A percentile compares a stretch with the other conserved stretches of the same genome.
These are phyloP conservation scores for Phyllosticta capitalensis DNA, from an alignment of 2,329 filamentous ascomycete species.

Conservation along the genomic window DNA sequence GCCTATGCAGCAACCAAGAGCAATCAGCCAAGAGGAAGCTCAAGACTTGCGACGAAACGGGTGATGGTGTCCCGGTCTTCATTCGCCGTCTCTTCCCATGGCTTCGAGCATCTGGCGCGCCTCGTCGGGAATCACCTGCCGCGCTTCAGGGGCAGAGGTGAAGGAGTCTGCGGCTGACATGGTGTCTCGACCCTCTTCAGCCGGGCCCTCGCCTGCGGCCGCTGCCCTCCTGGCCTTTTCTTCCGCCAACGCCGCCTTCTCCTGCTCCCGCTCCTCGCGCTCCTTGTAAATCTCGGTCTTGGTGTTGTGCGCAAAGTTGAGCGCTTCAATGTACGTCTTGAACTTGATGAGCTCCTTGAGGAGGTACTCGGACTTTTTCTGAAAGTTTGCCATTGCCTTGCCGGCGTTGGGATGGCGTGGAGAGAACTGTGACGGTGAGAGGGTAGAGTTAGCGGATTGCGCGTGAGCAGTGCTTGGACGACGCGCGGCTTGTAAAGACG, in stretches of 20 bases:
- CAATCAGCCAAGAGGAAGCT: background rate
- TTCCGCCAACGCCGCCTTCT: background rate
- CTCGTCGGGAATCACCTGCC: background rate
- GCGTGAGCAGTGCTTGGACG: background rate
- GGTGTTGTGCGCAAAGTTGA: constrained; percentile 59
- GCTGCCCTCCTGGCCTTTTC: constrained; percentile 1
- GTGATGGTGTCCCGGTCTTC: background rate
- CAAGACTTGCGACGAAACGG: background rate
- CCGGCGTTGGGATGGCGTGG: constrained; percentile 69
- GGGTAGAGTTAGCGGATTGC: constrained; percentile 13
- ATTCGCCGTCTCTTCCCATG: background rate
- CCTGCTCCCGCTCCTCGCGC: constrained; percentile 16
- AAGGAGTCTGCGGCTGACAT: background rate
- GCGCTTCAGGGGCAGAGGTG: background rate
- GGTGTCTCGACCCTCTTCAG: background rate
- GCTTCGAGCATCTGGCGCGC: background rate
- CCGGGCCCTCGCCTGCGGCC: background rate
- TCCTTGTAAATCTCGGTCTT: constrained; percentile 60
- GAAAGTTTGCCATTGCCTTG: constrained; percentile 93
- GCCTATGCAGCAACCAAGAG: background rate
- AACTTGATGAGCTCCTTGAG: constrained; percentile 95
- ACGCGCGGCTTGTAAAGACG: background rate
- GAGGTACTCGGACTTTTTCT: constrained; percentile 86
- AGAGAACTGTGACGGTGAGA: constrained; percentile 50
- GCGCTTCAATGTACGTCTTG: constrained; percentile 81